A percentile compares a stretch with the other conserved stretches of the same genome.
These are phyloP conservation scores for Schizopora paradoxa DNA, from an alignment of 1,284 basidiomycete species.

Conservation along the genomic window DNA sequence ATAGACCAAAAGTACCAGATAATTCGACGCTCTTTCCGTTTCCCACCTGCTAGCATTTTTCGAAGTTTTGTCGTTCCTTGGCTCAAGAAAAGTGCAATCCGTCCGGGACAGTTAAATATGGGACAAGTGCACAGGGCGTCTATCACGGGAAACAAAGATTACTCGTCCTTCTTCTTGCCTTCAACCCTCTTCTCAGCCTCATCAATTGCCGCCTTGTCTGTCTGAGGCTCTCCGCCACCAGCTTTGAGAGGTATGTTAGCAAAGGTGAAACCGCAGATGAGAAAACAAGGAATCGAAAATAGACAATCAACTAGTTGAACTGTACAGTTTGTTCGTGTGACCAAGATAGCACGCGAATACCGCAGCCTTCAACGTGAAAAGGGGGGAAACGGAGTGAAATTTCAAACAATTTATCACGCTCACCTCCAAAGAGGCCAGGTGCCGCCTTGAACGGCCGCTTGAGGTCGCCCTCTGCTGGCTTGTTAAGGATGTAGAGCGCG, in stretches of 20 bases:
- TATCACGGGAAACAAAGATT: slow-evolving; percentile 18
- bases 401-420: slow-evolving; percentile 23
- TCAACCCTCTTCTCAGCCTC: slow-evolving; percentile 81
- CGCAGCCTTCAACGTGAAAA: background rate
- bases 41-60: too few relatives aligned
- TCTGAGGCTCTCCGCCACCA: slow-evolving; percentile 58
- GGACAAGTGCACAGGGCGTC: too few relatives aligned
- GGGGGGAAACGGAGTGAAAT: slow-evolving; percentile 3
- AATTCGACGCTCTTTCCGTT: too few relatives aligned
- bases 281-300: slow-evolving; percentile 1
- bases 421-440: slow-evolving; percentile 63
- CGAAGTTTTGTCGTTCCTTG: too few relatives aligned
- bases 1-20: too few relatives aligned
- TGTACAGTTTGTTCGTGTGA: too few relatives aligned
- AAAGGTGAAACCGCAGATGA: background rate
- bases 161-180: slow-evolving; percentile 80
- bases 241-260: slow-evolving; percentile 18
- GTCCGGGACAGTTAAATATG: too few relatives aligned
- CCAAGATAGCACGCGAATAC: too few relatives aligned
- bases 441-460: slow-evolving; percentile 88
- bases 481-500: slow-evolving; percentile 72
- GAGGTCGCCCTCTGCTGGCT: slow-evolving; percentile 79
- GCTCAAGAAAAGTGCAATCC: too few relatives aligned
- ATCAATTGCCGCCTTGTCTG: slow-evolving; percentile 81
- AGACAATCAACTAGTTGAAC: background rate